Conservation (phyloP, 805 yeast species). For the Barnettozyma pratensis region DNA sequence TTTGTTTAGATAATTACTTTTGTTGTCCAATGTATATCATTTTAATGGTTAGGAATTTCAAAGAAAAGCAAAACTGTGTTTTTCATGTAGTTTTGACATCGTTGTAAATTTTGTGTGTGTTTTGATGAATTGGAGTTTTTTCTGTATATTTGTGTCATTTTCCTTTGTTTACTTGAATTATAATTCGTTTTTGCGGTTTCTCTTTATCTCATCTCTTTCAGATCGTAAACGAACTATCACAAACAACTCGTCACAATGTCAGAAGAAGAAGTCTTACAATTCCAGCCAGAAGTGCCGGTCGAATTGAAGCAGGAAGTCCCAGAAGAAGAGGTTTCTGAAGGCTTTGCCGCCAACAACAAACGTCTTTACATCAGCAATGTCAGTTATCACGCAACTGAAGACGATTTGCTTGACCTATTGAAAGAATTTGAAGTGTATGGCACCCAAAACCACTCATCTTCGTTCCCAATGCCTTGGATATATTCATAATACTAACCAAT, state of each 20-base stretch:
- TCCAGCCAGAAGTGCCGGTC: neutral
- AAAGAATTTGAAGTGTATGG: constrained; percentile 42
- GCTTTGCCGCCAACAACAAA: constrained; percentile 14
- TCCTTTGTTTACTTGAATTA: too few species aligned
- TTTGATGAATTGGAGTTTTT: neutral
- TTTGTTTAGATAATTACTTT: constrained; percentile 3
- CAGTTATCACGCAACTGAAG: constrained; percentile 46
- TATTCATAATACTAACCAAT: constrained; percentile 2
- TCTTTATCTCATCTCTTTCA: too few species aligned
- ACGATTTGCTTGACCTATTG: constrained; percentile 42
- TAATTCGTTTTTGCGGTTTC: neutral
- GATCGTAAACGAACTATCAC: too few species aligned
- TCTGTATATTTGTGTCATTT: too few species aligned
- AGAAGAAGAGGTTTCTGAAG: neutral
- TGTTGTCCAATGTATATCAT: constrained; percentile 22
- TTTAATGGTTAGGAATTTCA: constrained; percentile 17
- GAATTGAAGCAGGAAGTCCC: neutral
- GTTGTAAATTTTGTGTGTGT: neutral
- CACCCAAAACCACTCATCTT: neutral
- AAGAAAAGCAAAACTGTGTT: neutral
- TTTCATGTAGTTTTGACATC: neutral
- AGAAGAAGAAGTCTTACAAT: neutral
- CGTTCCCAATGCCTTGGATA: neutral
- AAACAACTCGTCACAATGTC: neutral
- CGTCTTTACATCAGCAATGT: constrained; percentile 54